These are phyloP conservation scores for Microbotryum silenes-acaulis DNA, from an alignment of 1,284 basidiomycete species.

Conservation along the genomic window DNA sequence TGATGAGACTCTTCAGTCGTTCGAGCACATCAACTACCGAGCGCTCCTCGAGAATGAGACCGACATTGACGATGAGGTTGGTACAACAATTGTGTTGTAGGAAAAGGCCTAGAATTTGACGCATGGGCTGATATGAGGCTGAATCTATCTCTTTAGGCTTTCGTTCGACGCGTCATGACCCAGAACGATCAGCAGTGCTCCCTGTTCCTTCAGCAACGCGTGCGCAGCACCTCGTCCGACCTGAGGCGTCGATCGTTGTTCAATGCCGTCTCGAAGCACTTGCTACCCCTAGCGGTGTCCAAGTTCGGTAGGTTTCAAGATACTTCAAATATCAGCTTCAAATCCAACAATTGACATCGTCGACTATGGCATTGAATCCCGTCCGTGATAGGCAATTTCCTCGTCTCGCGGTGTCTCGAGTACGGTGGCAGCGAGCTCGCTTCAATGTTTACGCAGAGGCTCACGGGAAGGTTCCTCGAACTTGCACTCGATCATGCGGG, in stretches of 20 bases:
- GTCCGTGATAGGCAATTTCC: constrained; percentile 22
- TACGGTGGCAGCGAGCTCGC: constrained; percentile 6
- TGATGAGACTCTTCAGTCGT: neutral
- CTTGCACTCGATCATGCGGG: constrained; percentile 20
- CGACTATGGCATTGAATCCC: neutral
- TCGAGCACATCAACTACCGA: constrained; percentile 17
- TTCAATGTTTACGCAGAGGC: neutral
- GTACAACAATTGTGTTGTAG: no score
- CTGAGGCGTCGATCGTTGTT: constrained; percentile 2
- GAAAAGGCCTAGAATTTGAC: no score
- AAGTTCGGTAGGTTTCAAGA: constrained; percentile 19
- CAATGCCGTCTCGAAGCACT: constrained; percentile 5
- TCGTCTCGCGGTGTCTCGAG: constrained; percentile 29
- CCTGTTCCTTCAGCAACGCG: constrained; percentile 26
- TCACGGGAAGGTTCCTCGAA: constrained; percentile 7
- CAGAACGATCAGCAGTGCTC: constrained; percentile 30
- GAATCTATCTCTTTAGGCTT: constrained; percentile 6
- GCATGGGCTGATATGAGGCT: neutral
- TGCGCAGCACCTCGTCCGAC: constrained; percentile 11
- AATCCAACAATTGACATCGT: neutral
- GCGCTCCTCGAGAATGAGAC: constrained; percentile 17
- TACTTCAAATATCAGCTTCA: no score
- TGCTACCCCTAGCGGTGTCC: constrained; percentile 14
- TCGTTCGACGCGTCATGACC: constrained; percentile 14
- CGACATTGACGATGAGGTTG: constrained; percentile 13